Conservation (phyloP, 306 rosid species). For the Dryas octopetala region DNA sequence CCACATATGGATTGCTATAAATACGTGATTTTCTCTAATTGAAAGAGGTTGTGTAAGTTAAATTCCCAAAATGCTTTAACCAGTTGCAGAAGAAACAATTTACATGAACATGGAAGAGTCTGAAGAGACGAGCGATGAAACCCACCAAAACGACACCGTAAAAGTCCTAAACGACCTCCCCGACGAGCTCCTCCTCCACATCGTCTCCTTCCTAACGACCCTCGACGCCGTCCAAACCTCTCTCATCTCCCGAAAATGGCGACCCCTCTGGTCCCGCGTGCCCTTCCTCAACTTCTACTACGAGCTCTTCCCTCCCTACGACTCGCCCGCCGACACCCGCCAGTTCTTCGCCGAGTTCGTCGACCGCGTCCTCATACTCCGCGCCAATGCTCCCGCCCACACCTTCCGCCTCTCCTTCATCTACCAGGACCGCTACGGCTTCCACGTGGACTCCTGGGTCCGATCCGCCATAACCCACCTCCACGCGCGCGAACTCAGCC, state of each 20-base stretch:
- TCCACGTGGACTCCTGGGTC: conserved; percentile 14
- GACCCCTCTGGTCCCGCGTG: background rate
- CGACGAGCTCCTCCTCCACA: background rate
- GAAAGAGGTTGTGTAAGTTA: too few species aligned
- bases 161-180: conserved; percentile 3
- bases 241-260: conserved; percentile 9
- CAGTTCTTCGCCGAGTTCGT: conserved; percentile 6
- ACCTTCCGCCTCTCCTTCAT: conserved; percentile 13
- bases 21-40: too few species aligned
- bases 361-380: conserved; percentile 2
- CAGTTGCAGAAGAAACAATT: too few species aligned
- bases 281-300: conserved; percentile 5
- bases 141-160: background rate
- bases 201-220: background rate
- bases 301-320: conserved; percentile 1
- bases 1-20: too few species aligned
- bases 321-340: background rate
- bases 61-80: too few species aligned
- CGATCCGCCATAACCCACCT: conserved; percentile 10
- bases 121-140: too few species aligned
- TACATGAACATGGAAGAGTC: background rate
- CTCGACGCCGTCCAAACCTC: background rate
- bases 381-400: background rate
- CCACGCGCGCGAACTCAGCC: conserved; percentile 1
- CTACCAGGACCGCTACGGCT: conserved; percentile 1